A percentile compares a stretch with the other conserved stretches of the same genome.
These are phyloP conservation scores for Fragaria ananassa DNA, from an alignment of 306 rosid species.

Conservation along the genomic window DNA sequence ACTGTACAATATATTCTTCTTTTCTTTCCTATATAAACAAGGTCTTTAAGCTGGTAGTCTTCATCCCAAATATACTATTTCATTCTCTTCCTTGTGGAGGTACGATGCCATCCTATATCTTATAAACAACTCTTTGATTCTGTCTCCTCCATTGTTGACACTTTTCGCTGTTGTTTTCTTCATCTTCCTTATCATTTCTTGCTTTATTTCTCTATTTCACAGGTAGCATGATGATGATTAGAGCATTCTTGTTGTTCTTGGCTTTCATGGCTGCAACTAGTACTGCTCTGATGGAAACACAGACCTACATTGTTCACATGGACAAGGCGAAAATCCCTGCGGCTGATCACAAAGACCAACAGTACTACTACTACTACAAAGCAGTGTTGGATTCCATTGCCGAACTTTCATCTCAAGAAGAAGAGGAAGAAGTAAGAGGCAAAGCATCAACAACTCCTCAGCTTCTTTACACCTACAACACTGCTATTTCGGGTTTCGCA, in stretches of 20 bases:
- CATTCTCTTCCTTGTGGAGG: slow-evolving; percentile 12
- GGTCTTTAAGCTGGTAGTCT: not conserved
- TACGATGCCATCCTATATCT: not conserved
- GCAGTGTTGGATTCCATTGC: slow-evolving; percentile 43
- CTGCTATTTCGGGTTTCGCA: slow-evolving; percentile 58
- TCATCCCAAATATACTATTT: not conserved
- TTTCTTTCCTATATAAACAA: slow-evolving; percentile 4
- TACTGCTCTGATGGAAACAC: slow-evolving; percentile 33
- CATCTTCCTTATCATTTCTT: not conserved
- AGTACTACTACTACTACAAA: slow-evolving; percentile 49
- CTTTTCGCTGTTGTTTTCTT: not conserved
- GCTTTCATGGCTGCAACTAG: slow-evolving; percentile 38
- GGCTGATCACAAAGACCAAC: slow-evolving; percentile 20
- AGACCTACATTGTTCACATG: slow-evolving; percentile 66
- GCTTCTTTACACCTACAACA: slow-evolving; percentile 55
- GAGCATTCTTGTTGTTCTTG: slow-evolving; percentile 34
- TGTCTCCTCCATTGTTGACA: not conserved
- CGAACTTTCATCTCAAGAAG: slow-evolving; percentile 28
- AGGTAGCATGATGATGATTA: slow-evolving; percentile 47
- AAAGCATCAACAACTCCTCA: slow-evolving; percentile 25
- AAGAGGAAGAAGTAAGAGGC: slow-evolving; percentile 19
- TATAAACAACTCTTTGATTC: not conserved
- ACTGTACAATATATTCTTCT: not conserved
- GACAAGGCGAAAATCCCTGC: slow-evolving; percentile 47
- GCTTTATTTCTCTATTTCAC: not conserved